Evolutionary conservation across 306 rosid species (phyloP).

Genomic region (Vachellia pachyceras): DNA sequence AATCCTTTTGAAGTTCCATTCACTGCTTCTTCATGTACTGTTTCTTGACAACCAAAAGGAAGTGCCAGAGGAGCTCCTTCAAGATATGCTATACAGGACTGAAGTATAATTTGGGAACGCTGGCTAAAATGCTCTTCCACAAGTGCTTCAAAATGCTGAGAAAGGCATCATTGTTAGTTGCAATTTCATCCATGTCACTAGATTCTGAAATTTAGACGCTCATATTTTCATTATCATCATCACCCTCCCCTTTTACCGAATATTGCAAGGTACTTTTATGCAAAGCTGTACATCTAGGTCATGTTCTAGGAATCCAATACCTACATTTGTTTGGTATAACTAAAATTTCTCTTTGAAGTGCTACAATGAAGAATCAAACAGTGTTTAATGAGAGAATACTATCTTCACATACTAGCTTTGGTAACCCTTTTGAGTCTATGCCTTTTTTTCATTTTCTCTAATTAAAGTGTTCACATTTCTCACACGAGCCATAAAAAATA

Average conservation of each 20-base stretch:
- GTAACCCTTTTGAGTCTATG: background rate
- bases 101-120: constrained; percentile 57
- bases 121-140: constrained; percentile 78
- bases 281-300: background rate
- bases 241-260: background rate
- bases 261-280: background rate
- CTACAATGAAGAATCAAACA: background rate
- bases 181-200: background rate
- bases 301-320: background rate
- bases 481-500: background rate
- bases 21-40: constrained; percentile 24
- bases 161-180: constrained; percentile 35
- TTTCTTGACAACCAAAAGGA: constrained; percentile 47
- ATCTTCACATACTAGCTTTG: background rate
- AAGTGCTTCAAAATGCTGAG: constrained; percentile 85
- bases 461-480: background rate
- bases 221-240: background rate
- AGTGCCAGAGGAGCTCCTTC: constrained; percentile 67
- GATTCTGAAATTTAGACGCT: background rate
- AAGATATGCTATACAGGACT: constrained; percentile 54
- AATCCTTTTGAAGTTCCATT: constrained; percentile 82
- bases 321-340: too few relatives aligned
- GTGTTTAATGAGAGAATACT: background rate
- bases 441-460: background rate
- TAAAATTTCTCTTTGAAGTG: too few relatives aligned